phyloP scores from a whole-genome alignment of 345 rosid species.

The Trapa incisa region DNA sequence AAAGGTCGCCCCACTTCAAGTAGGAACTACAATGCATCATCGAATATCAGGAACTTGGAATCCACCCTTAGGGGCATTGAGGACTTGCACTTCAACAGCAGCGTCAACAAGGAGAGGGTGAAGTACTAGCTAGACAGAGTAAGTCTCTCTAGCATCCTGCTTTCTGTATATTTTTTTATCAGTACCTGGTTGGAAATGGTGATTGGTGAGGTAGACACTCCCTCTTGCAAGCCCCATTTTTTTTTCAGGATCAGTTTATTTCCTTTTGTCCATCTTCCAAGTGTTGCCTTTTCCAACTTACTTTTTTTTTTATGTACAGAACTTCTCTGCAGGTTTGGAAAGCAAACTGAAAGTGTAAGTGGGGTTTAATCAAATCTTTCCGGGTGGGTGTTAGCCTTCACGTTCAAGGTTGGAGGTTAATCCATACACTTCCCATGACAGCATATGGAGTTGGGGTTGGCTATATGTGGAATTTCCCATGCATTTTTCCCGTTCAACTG shows the following conservation, averaged over 20 bases:
- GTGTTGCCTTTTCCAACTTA: neutral
- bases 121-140: constrained; percentile 16
- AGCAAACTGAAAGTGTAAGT: neutral
- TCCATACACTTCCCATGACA: no score
- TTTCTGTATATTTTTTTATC: neutral
- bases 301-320: neutral
- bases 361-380: neutral
- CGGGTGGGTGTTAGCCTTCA: no score
- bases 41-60: constrained; percentile 52
- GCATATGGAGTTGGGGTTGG: no score
- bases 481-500: no score
- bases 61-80: constrained; percentile 73
- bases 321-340: neutral
- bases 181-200: no score
- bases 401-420: no score
- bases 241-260: neutral
- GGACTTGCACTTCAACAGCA: constrained; percentile 45
- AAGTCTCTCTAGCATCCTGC: neutral
- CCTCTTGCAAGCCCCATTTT: no score
- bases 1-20: constrained; percentile 31
- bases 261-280: neutral
- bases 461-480: no score
- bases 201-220: no score
- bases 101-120: constrained; percentile 25
- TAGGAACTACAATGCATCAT: constrained; percentile 18